phyloP scores from a whole-genome alignment of 2,329 filamentous ascomycete genomes.

The Sporothrix euskadiensis region DNA sequence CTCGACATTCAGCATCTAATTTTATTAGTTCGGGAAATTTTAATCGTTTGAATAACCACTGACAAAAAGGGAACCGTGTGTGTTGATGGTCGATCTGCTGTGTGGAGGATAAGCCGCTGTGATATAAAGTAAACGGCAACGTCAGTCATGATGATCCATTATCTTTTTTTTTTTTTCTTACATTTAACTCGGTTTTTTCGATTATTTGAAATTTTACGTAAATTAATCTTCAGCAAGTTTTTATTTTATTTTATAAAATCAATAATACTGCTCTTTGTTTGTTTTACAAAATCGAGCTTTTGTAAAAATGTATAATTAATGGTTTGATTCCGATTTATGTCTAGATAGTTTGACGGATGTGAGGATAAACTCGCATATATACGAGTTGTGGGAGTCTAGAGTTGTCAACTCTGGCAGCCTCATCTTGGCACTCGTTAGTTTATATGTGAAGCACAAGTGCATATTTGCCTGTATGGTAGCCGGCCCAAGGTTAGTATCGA shows the following conservation, averaged over 20 bases:
- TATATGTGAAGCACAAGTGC: neutral
- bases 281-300: neutral
- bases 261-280: neutral
- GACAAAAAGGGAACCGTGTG: too few species aligned
- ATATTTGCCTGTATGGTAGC: neutral
- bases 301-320: neutral
- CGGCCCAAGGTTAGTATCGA: too few species aligned
- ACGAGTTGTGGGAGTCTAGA: neutral
- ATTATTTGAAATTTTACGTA: too few species aligned
- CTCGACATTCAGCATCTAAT: neutral
- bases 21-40: neutral
- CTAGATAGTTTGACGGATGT: too few species aligned
- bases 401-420: neutral
- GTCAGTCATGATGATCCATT: too few species aligned
- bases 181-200: too few species aligned
- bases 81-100: neutral
- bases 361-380: neutral
- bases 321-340: too few species aligned
- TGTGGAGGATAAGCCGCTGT: neutral
- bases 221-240: neutral
- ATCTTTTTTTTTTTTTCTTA: neutral
- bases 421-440: neutral
- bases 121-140: too few species aligned
- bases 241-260: neutral
- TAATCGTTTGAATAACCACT: neutral